Conservation (phyloP, 768 basidiomycete species). For the Gloeopeniophorella convolvens region DNA sequence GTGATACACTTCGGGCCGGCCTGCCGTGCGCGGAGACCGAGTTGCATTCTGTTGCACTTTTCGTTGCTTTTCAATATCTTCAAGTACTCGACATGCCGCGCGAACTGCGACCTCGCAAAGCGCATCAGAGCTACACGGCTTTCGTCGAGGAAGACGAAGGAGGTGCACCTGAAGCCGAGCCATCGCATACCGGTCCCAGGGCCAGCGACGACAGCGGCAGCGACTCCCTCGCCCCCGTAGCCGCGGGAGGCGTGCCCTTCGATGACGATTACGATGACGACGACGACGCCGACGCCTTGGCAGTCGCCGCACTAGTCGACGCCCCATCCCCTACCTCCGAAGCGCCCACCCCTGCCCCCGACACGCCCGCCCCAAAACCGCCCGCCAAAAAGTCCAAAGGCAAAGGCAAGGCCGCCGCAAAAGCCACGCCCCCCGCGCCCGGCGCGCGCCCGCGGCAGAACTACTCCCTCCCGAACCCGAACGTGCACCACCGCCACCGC, state of each 20-base stretch:
- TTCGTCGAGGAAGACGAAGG: slow-evolving; percentile 32
- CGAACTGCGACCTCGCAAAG: slow-evolving; percentile 48
- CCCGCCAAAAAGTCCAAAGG: background rate
- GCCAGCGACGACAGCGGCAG: slow-evolving; percentile 40
- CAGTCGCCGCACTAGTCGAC: too few species aligned
- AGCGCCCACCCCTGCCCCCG: too few species aligned
- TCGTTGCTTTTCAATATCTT: too few species aligned
- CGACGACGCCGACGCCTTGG: background rate
- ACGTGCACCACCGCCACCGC: slow-evolving; percentile 66
- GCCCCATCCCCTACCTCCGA: background rate
- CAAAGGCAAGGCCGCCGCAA: background rate
- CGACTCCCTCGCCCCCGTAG: slow-evolving; percentile 48
- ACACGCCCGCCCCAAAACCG: too few species aligned
- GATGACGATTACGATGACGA: slow-evolving; percentile 23
- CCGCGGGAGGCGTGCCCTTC: slow-evolving; percentile 27
- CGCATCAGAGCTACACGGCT: slow-evolving; percentile 43
- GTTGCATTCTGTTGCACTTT: too few species aligned
- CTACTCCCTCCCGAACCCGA: slow-evolving; percentile 57
- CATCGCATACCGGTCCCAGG: slow-evolving; percentile 28
- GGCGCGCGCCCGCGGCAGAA: slow-evolving; percentile 42
- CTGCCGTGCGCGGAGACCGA: too few species aligned
- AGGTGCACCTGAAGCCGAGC: slow-evolving; percentile 30
- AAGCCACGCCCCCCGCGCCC: slow-evolving; percentile 25
- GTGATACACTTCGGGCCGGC: too few species aligned
- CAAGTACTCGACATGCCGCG: slow-evolving; percentile 45